Percentiles rank a stretch among this genome's conserved stretches.
phyloP scores from a whole-genome alignment of 345 rosid species.

The Eucalyptus sp. region DNA sequence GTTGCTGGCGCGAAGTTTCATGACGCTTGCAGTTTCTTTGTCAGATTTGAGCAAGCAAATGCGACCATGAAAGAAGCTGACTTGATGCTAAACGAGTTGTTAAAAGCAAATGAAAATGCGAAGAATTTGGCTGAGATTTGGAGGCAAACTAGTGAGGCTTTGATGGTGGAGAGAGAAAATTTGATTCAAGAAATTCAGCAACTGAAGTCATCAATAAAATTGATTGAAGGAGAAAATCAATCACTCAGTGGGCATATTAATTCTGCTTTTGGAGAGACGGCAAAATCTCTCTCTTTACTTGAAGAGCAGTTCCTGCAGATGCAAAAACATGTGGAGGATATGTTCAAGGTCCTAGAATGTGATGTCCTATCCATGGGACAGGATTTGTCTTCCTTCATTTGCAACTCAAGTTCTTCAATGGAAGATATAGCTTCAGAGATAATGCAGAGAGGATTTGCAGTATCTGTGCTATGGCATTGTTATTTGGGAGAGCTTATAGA shows the following conservation, averaged over 20 bases:
- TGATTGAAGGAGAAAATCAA: conserved; percentile 46
- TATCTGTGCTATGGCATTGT: conserved; percentile 34
- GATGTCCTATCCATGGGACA: conserved; percentile 30
- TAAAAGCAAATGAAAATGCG: conserved; percentile 53
- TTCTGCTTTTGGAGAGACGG: conserved; percentile 26
- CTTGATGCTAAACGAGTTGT: conserved; percentile 44
- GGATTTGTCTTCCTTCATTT: conserved; percentile 23
- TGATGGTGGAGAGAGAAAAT: conserved; percentile 32
- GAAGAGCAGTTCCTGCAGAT: conserved; percentile 43
- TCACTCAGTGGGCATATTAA: conserved; percentile 27
- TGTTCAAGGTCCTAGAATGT: conserved; percentile 28
- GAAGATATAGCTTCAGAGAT: conserved; percentile 42
- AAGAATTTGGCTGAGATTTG: conserved; percentile 35
- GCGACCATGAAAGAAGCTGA: conserved; percentile 75
- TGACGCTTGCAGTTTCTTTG: conserved; percentile 33
- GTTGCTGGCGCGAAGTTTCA: conserved; percentile 18
- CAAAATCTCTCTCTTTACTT: conserved; percentile 41
- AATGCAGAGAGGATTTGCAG: conserved; percentile 49
- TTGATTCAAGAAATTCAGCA: conserved; percentile 44
- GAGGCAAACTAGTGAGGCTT: conserved; percentile 44
- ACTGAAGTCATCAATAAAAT: conserved; percentile 33
- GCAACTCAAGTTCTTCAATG: conserved; percentile 35
- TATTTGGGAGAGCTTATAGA: conserved; percentile 22
- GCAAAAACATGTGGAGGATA: conserved; percentile 47
- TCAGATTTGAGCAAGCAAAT: conserved; percentile 56